Percentiles rank a stretch among this genome's conserved stretches.
Conservation (phyloP, 257 asterid species). For the Solanum bulbocastanum region DNA sequence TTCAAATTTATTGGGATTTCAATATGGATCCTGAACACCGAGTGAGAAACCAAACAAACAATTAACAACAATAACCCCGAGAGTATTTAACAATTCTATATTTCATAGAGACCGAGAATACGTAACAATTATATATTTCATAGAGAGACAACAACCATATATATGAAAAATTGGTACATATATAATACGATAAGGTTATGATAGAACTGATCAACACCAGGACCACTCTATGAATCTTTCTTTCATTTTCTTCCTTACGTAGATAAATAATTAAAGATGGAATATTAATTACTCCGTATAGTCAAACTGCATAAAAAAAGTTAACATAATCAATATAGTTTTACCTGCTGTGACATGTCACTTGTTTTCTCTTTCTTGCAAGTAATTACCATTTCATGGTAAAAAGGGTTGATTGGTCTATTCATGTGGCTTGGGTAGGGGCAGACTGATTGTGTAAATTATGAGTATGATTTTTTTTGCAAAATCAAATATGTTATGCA, state of each 20-base stretch:
- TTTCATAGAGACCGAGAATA: background rate
- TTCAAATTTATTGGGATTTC: no score
- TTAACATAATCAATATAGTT: background rate
- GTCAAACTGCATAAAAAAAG: background rate
- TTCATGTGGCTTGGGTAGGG: background rate
- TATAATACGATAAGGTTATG: background rate
- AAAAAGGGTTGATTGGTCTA: background rate
- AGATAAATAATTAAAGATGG: background rate
- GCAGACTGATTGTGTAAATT: background rate
- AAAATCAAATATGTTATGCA: background rate
- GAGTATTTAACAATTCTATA: background rate
- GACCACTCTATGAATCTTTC: background rate
- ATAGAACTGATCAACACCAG: background rate
- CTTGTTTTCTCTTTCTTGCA: background rate
- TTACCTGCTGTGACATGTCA: background rate
- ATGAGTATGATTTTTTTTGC: background rate
- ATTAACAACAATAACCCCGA: background rate
- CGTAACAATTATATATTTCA: no score
- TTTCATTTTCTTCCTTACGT: background rate
- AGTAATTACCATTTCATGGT: background rate
- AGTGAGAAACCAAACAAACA: no score
- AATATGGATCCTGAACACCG: fast-evolving
- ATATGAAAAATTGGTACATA: background rate
- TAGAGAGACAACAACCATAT: background rate
- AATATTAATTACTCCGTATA: background rate